phyloP scores from a whole-genome alignment of 257 asterid species.

The Solanum pimpinellifolium region DNA sequence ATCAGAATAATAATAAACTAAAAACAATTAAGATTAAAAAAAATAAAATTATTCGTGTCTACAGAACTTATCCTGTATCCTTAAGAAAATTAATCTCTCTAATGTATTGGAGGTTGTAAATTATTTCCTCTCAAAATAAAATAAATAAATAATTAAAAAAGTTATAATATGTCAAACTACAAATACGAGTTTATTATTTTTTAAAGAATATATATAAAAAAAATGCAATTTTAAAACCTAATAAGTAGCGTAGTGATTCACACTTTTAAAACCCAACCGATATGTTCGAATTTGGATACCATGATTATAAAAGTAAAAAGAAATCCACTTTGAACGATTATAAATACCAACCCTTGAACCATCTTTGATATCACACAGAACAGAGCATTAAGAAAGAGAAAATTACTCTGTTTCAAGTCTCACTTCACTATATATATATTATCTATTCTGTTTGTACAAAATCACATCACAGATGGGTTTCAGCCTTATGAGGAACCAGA shows the following conservation, averaged over 20 bases:
- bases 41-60: no score
- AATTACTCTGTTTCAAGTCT: neutral
- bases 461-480: neutral
- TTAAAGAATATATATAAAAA: no score
- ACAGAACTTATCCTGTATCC: neutral
- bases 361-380: neutral
- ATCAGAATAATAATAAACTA: no score
- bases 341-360: neutral
- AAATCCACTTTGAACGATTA: neutral
- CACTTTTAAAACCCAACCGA: no score
- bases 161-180: neutral
- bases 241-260: neutral
- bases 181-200: no score
- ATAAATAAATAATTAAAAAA: no score
- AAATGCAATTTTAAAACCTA: no score
- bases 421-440: neutral
- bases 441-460: neutral
- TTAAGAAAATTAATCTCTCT: no score
- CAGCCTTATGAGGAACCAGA: neutral
- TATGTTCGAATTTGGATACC: neutral
- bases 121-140: no score
- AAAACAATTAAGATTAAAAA: no score
- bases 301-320: neutral
- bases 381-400: neutral
- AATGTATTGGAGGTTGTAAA: accelerated